Conservation (phyloP, 805 yeast species). For the Sungouiella thailandica region DNA sequence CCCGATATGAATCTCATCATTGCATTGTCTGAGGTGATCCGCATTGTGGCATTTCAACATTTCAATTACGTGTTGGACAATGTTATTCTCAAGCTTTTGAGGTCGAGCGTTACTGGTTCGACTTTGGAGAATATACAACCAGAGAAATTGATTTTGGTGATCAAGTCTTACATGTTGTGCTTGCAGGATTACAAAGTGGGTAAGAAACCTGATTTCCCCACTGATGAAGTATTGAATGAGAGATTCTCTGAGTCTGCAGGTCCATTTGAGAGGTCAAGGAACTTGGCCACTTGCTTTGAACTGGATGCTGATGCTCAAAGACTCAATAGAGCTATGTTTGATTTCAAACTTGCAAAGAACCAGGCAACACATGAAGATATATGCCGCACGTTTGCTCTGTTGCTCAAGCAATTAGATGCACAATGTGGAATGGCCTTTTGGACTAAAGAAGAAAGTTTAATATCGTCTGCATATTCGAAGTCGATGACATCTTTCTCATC, state of each 20-base stretch:
- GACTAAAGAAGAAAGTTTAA: constrained; percentile 12
- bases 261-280: neutral
- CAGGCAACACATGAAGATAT: constrained; percentile 66
- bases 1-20: constrained; percentile 57
- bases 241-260: neutral
- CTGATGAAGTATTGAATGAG: constrained; percentile 38
- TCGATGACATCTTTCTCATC: constrained; percentile 37
- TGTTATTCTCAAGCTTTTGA: constrained; percentile 65
- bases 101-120: constrained; percentile 52
- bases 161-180: constrained; percentile 68
- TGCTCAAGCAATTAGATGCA: constrained; percentile 57
- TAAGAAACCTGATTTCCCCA: constrained; percentile 71
- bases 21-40: constrained; percentile 66
- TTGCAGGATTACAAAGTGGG: constrained; percentile 54
- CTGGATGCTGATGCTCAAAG: constrained; percentile 6
- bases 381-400: constrained; percentile 48
- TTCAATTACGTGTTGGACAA: constrained; percentile 77
- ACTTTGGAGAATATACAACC: constrained; percentile 58
- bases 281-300: constrained; percentile 2
- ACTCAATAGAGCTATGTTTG: constrained; percentile 33
- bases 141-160: constrained; percentile 66
- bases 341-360: constrained; percentile 42
- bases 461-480: constrained; percentile 15
- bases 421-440: constrained; percentile 42
- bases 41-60: constrained; percentile 75